These are phyloP conservation scores for Podospora comata DNA, from an alignment of 495 filamentous ascomycete species.

Conservation along the genomic window DNA sequence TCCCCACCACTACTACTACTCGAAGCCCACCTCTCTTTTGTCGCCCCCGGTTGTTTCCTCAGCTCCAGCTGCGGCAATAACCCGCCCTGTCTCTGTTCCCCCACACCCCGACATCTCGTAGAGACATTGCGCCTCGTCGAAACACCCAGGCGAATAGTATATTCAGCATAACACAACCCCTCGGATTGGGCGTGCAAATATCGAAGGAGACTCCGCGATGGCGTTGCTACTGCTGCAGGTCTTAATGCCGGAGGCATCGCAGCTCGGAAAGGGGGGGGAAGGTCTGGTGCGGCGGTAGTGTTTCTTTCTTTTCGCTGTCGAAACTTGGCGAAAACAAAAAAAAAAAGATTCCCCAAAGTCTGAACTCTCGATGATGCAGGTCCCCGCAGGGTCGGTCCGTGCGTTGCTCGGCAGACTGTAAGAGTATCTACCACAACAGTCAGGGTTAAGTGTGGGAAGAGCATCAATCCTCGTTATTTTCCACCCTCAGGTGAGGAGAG, in stretches of 20 bases:
- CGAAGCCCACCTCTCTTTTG: constrained; percentile 15
- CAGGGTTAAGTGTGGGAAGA: neutral
- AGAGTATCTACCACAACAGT: neutral
- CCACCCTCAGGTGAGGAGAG: too few relatives aligned
- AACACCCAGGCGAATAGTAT: constrained; percentile 14
- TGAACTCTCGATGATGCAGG: neutral
- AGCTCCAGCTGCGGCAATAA: constrained; percentile 42
- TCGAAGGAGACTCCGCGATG: constrained; percentile 60
- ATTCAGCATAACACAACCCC: constrained; percentile 38
- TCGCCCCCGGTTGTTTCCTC: constrained; percentile 20
- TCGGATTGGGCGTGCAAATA: constrained; percentile 62
- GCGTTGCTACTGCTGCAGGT: constrained; percentile 34
- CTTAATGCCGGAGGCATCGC: constrained; percentile 39
- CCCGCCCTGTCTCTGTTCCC: constrained; percentile 37
- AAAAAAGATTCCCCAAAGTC: neutral
- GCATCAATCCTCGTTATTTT: too few relatives aligned
- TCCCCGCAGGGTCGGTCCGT: neutral
- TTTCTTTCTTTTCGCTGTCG: neutral
- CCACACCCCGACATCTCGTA: constrained; percentile 17
- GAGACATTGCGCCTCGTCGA: constrained; percentile 26
- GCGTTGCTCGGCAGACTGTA: neutral
- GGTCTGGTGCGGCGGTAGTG: neutral
- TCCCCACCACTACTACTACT: constrained; percentile 13
- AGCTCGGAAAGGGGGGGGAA: constrained; percentile 5
- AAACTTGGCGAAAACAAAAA: neutral